A percentile compares a stretch with the other conserved stretches of the same genome.
Evolutionary conservation across 306 rosid species (phyloP).

Genomic region (Pachyrhizus erosus): DNA sequence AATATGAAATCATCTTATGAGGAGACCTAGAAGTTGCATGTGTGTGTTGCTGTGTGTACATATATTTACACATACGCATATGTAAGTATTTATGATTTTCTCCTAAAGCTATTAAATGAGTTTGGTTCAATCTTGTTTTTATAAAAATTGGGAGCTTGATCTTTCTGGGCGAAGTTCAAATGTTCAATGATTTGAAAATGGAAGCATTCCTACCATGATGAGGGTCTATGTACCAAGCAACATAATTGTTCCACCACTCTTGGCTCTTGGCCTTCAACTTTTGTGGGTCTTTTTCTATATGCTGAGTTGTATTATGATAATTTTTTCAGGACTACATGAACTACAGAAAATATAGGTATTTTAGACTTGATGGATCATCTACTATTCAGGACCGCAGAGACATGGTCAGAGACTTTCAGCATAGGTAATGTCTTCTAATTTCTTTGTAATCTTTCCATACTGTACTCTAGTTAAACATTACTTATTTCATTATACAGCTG

Average conservation of each 20-base stretch:
- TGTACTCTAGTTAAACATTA: constrained; percentile 10
- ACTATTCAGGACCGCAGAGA: constrained; percentile 95
- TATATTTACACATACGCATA: not conserved
- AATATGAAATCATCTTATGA: not conserved
- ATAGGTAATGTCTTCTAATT: constrained; percentile 61
- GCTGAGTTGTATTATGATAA: constrained; percentile 37
- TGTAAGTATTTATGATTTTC: not conserved
- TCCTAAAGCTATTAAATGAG: constrained; percentile 6
- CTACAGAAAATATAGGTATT: constrained; percentile 89
- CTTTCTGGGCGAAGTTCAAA: not conserved
- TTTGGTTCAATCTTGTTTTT: not conserved
- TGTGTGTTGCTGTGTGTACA: not conserved
- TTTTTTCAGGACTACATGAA: constrained; percentile 94
- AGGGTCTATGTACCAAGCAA: constrained; percentile 21
- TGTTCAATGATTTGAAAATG: constrained; percentile 27
- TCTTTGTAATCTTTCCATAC: constrained; percentile 19
- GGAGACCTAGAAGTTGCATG: constrained; percentile 1
- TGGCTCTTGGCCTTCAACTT: constrained; percentile 1
- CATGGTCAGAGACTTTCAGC: constrained; percentile 98
- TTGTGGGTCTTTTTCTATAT: not conserved
- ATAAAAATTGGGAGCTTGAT: not conserved
- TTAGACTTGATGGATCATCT: constrained; percentile 97
- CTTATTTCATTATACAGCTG: constrained; percentile 16
- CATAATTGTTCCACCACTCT: constrained; percentile 3
- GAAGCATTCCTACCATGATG: constrained; percentile 32